Conservation (phyloP, 768 basidiomycete species). For the Favolaschia claudopus region DNA sequence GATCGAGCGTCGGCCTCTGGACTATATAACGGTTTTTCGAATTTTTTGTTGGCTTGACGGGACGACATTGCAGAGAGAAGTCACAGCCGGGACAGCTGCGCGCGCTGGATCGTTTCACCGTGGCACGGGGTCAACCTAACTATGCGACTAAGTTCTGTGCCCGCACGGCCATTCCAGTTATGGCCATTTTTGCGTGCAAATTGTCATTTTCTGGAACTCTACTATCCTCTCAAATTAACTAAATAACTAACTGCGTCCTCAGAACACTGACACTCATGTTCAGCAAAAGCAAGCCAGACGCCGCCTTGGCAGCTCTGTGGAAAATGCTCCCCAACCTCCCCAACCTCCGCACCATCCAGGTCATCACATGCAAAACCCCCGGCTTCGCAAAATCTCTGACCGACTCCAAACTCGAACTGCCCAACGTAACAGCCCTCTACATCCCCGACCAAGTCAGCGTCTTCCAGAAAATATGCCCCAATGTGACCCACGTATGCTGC, state of each 20-base stretch:
- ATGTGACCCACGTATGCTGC: slow-evolving; percentile 18
- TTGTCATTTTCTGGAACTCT: no score
- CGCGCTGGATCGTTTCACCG: no score
- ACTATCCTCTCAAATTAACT: neutral
- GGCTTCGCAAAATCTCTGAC: slow-evolving; percentile 14
- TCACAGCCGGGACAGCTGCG: no score
- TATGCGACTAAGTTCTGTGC: no score
- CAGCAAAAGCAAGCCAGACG: slow-evolving; percentile 10
- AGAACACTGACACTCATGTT: slow-evolving; percentile 19
- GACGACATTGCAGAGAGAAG: no score
- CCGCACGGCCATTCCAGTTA: no score
- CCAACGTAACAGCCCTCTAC: slow-evolving; percentile 15
- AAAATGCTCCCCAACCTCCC: slow-evolving; percentile 20
- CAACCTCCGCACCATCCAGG: slow-evolving; percentile 21
- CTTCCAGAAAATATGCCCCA: slow-evolving; percentile 16
- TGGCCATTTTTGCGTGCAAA: no score
- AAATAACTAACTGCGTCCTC: neutral
- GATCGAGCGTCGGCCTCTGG: no score
- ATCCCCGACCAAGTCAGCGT: neutral
- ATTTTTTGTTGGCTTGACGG: no score
- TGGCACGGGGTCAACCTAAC: no score
- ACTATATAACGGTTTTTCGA: no score
- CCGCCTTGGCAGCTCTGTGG: slow-evolving; percentile 9
- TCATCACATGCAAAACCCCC: slow-evolving; percentile 13
- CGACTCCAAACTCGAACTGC: slow-evolving; percentile 8